Conservation (phyloP, 163 green algal genomes). For the Volvox carteri region DNA sequence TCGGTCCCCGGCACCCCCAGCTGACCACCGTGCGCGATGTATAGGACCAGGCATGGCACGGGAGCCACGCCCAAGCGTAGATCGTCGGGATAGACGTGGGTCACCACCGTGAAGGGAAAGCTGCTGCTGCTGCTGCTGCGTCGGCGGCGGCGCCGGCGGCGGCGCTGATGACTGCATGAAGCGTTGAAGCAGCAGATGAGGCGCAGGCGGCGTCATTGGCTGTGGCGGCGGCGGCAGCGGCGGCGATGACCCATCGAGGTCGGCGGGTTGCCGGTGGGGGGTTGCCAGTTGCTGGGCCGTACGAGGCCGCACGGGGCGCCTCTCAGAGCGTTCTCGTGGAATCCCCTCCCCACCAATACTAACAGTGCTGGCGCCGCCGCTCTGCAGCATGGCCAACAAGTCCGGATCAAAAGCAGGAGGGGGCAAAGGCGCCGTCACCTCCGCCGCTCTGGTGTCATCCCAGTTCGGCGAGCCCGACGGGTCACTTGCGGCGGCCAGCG, state of each 20-base stretch:
- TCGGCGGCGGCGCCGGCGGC: too few species aligned
- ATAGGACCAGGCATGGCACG: too few species aligned
- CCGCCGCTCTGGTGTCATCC: not conserved
- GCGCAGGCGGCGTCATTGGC: not conserved
- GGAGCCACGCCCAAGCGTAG: too few species aligned
- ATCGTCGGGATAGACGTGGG: too few species aligned
- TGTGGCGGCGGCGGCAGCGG: too few species aligned
- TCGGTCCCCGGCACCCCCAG: too few species aligned
- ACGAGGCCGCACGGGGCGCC: not conserved
- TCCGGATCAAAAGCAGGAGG: not conserved
- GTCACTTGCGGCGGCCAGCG: not conserved
- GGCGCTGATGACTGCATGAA: not conserved
- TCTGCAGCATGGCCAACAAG: not conserved
- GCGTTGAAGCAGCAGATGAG: not conserved
- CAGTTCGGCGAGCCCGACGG: not conserved
- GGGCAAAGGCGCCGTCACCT: not conserved
- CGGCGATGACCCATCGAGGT: not conserved
- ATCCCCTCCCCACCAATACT: not conserved
- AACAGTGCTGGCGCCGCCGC: not conserved
- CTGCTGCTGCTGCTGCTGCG: too few species aligned
- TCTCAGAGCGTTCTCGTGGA: not conserved
- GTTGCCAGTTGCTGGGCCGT: not conserved
- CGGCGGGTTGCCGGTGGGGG: not conserved
- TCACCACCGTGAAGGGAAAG: not conserved
- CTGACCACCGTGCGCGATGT: too few species aligned